Evolutionary conservation across 495 filamentous ascomycete species (phyloP), one percentile per base, ranked within the genome.

Genomic region (Mycothermus thermophilus): DNA sequence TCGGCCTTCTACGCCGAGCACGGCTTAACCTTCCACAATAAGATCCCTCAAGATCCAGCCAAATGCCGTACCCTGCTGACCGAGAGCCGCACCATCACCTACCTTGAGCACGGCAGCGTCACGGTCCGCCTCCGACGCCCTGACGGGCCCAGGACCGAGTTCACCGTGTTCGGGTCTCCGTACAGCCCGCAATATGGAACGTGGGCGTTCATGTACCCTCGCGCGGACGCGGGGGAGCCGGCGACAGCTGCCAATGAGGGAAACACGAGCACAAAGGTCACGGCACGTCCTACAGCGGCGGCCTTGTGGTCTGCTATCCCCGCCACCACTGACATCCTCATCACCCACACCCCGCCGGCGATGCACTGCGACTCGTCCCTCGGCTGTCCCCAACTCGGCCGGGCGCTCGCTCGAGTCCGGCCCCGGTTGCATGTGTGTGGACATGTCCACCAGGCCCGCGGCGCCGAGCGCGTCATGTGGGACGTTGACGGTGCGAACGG

Each of bases 381-480:
- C 19, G 90, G 88, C 11, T 93, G 85, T 46, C 71, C 80, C 22
- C 72, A 61, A 21, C 68, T 96, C 8, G 64, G 78, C 4, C 59
- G 69, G 30, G 72, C 80, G 30, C 46, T 84, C 20, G 83, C 80
- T 73, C 66, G 75, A 12, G 71, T 92, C 3, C 72, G 79, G n/a
- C 90, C 88, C 9, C 59, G 60, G 12, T 58, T 95, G 5, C 86
- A 93, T 51, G 71, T 95, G 27, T 94, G 84, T 48, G 90, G 87
- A 1, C 90, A 96, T 55, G 65, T 94, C 26, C 90, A 96, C 52
- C 74, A 69, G 17, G 69, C 61, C 6, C 53, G 72, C 31, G 77
- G 75, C 1, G 73, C 63, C 8, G 63, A 77, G 45, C 57, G 68
- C 3, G 57, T 81, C 8, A 55, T 50, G 16, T 83, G 78, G 78